Percentiles rank a stretch among this genome's conserved stretches.
Evolutionary conservation across 495 filamentous ascomycete genomes (phyloP).

Genomic region (Aspergillus campestris): DNA sequence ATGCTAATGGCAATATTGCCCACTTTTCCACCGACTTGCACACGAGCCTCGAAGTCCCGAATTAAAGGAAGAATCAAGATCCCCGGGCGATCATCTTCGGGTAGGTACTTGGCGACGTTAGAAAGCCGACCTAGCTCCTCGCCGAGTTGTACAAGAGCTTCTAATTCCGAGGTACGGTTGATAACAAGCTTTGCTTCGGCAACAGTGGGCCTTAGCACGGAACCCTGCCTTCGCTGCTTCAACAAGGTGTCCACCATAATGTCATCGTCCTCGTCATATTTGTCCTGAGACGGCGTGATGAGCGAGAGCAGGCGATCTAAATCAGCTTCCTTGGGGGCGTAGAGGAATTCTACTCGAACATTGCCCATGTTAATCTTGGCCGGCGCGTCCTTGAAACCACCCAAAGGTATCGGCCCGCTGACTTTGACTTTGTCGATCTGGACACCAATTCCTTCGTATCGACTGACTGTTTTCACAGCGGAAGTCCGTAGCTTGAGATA

Average conservation of each 20-base stretch:
- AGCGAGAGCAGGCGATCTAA: conserved; percentile 74
- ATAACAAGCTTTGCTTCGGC: conserved; percentile 51
- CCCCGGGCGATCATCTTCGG: conserved; percentile 91
- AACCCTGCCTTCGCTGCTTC: conserved; percentile 80
- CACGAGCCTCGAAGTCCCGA: conserved; percentile 46
- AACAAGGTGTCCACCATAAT: conserved; percentile 90
- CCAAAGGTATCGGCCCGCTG: conserved; percentile 54
- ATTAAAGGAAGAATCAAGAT: conserved; percentile 67
- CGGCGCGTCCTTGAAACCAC: conserved; percentile 39
- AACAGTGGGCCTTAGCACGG: conserved; percentile 66
- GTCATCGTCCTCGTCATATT: conserved; percentile 86
- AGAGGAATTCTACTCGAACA: conserved; percentile 66
- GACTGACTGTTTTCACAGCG: conserved; percentile 68
- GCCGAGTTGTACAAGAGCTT: conserved; percentile 56
- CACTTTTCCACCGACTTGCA: conserved; percentile 54
- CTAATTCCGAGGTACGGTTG: conserved; percentile 49
- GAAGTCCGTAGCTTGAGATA: conserved; percentile 65
- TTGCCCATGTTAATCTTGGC: conserved; percentile 48
- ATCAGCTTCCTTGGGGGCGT: conserved; percentile 67
- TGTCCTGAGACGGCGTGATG: conserved; percentile 84
- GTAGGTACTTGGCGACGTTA: conserved; percentile 87
- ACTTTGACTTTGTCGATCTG: conserved; percentile 68
- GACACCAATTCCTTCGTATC: conserved; percentile 58
- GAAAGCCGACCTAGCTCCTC: conserved; percentile 74
- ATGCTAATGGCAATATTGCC: conserved; percentile 52